Conservation (phyloP, 352 stramenopile species). For the Phytophthora constricta region DNA sequence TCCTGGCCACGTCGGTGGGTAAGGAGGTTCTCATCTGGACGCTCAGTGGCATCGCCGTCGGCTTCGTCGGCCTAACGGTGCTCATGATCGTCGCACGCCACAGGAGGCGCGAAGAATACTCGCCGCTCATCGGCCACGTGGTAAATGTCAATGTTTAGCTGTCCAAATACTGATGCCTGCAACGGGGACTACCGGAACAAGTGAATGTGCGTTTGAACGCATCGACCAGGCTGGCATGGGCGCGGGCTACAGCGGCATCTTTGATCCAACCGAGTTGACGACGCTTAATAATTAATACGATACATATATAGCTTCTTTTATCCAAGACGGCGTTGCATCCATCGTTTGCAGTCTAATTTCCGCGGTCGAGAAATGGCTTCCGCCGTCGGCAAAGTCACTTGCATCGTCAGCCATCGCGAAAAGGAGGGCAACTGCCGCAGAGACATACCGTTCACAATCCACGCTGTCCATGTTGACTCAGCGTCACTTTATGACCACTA, state of each 20-base stretch:
- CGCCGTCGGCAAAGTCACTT: background rate
- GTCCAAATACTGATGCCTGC: too few species aligned
- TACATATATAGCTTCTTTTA: background rate
- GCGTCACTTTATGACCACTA: too few species aligned
- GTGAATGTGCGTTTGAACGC: too few species aligned
- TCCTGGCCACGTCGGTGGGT: constrained; percentile 14
- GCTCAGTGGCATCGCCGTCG: constrained; percentile 18
- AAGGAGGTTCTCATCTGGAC: constrained; percentile 35
- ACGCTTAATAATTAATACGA: background rate
- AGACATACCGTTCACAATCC: too few species aligned
- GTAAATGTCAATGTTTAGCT: constrained; percentile 28
- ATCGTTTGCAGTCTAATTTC: too few species aligned
- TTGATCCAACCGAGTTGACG: too few species aligned
- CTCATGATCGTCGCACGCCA: constrained; percentile 23
- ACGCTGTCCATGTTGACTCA: too few species aligned
- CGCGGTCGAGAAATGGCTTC: background rate
- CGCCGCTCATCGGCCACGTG: constrained; percentile 32
- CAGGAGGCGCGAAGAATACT: constrained; percentile 39
- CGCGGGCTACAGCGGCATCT: too few species aligned
- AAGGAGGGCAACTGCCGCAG: too few species aligned
- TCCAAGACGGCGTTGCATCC: background rate
- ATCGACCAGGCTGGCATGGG: too few species aligned
- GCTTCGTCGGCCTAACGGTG: constrained; percentile 15
- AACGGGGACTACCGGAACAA: too few species aligned
- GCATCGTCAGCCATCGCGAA: background rate